Evolutionary conservation across 2,329 filamentous ascomycete species (phyloP).

Genomic region (Didymella glomerata): DNA sequence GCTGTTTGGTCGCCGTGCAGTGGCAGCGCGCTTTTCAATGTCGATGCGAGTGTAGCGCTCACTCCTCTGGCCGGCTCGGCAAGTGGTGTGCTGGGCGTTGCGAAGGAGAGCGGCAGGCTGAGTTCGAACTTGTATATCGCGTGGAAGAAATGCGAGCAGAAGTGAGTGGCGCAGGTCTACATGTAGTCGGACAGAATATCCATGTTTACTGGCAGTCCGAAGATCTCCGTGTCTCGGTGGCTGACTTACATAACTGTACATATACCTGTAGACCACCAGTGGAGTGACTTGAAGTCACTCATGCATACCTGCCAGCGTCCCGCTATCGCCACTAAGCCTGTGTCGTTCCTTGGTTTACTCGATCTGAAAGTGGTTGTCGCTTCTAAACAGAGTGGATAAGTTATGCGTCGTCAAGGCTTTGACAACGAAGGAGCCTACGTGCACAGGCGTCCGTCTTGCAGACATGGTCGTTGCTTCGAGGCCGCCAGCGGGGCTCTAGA

Average conservation of each 20-base stretch:
- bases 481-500: slow-evolving; percentile 1
- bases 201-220: too few relatives aligned
- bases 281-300: not conserved
- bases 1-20: slow-evolving; percentile 45
- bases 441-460: not conserved
- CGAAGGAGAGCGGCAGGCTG: slow-evolving; percentile 40
- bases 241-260: too few relatives aligned
- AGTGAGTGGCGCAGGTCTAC: not conserved
- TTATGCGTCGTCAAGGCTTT: not conserved
- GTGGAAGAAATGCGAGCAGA: slow-evolving; percentile 46
- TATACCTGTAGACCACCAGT: too few relatives aligned
- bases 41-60: slow-evolving; percentile 43
- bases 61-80: slow-evolving; percentile 33
- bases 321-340: not conserved
- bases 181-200: not conserved
- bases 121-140: slow-evolving; percentile 40
- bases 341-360: not conserved
- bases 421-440: not conserved
- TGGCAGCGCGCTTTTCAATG: slow-evolving; percentile 39
- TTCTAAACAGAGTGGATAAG: not conserved
- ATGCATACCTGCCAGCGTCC: not conserved
- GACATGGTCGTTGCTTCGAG: not conserved
- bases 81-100: slow-evolving; percentile 38
- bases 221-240: too few relatives aligned
- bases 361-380: not conserved